Conservation (phyloP, 805 yeast species). For the Candida alai region DNA sequence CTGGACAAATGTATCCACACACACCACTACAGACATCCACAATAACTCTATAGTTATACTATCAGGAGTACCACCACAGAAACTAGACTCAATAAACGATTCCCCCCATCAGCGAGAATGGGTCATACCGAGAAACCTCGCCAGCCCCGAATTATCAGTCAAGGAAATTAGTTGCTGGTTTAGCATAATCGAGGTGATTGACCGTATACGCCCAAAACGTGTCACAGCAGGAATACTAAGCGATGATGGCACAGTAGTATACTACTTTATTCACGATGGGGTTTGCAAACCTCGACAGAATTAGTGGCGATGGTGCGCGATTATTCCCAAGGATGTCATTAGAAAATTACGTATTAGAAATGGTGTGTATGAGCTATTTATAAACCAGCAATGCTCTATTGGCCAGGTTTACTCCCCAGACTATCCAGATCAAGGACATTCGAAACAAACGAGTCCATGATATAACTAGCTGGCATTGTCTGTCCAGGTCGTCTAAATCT, state of each 20-base stretch:
- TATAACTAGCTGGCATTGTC: too few species aligned
- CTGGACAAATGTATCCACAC: constrained; percentile 38
- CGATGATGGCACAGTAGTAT: constrained; percentile 69
- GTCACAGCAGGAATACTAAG: constrained; percentile 54
- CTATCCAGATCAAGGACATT: too few species aligned
- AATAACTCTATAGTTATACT: constrained; percentile 12
- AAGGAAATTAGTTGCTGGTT: constrained; percentile 40
- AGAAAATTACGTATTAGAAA: too few species aligned
- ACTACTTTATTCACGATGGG: constrained; percentile 65
- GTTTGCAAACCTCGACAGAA: constrained; percentile 60
- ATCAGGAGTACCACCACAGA: constrained; percentile 31
- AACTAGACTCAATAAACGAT: constrained; percentile 20
- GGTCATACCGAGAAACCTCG: constrained; percentile 37
- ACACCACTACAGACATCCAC: constrained; percentile 3
- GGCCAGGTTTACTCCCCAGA: too few species aligned
- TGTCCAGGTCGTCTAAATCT: constrained; percentile 6
- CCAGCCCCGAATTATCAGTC: constrained; percentile 28
- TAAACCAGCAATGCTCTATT: too few species aligned
- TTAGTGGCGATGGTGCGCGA: too few species aligned
- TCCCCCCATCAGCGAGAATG: constrained; percentile 27
- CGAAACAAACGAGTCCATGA: too few species aligned
- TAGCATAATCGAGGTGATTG: constrained; percentile 15
- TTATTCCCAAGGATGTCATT: too few species aligned
- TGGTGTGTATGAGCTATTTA: too few species aligned
- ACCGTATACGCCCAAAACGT: constrained; percentile 34